phyloP scores from a whole-genome alignment of 23 red algal genomes.

The Gracilaria domingensis region DNA sequence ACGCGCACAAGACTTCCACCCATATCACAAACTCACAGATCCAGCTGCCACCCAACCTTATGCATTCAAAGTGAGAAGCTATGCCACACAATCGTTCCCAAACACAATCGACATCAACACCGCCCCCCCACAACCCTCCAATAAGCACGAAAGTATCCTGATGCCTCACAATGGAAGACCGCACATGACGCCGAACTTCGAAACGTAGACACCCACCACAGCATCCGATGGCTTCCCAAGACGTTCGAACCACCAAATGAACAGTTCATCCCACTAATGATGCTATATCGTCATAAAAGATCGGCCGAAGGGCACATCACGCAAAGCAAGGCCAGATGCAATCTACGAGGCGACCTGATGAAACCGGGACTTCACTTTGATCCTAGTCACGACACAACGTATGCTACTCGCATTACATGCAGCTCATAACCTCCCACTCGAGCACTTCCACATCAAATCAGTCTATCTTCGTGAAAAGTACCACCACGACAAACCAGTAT shows the following conservation, averaged over 20 bases:
- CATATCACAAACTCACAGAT: neutral
- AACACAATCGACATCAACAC: neutral
- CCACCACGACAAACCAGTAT: neutral
- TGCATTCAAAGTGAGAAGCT: too few species aligned
- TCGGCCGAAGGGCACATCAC: neutral
- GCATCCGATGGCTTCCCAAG: neutral
- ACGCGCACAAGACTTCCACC: neutral
- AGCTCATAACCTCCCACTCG: neutral
- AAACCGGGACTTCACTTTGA: neutral
- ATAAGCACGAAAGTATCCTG: neutral
- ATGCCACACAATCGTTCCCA: neutral
- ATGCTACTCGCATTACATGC: neutral
- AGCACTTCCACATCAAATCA: conserved; percentile 24
- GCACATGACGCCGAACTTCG: neutral
- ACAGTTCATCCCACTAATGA: neutral
- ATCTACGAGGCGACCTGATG: neutral
- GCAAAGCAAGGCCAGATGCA: neutral
- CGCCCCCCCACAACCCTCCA: neutral
- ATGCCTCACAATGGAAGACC: neutral
- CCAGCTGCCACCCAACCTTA: neutral
- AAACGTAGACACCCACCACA: neutral
- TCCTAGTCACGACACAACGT: conserved; percentile 2
- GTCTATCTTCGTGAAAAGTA: conserved; percentile 9
- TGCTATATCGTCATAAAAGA: neutral
- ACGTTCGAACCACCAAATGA: neutral